phyloP scores from a whole-genome alignment of 2,329 filamentous ascomycete genomes.

The Stachybotrys elegans region DNA sequence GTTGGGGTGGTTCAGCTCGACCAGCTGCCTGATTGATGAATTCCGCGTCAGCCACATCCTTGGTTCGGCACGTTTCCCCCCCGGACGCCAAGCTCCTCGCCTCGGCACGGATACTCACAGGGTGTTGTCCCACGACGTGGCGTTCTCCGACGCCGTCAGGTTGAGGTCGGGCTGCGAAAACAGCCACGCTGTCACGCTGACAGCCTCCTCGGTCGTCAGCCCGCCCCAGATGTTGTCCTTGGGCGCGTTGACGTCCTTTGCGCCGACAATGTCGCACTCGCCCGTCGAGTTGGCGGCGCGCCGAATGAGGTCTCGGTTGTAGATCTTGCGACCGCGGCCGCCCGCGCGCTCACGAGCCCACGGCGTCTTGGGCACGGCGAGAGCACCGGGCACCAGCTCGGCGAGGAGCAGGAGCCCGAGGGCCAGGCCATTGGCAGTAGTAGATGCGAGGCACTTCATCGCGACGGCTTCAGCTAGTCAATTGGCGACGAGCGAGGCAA shows the following conservation, averaged over 20 bases:
- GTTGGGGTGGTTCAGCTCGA: constrained; percentile 39
- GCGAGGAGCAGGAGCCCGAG: neutral
- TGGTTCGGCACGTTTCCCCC: too few relatives aligned
- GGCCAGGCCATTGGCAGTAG: too few relatives aligned
- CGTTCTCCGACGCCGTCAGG: constrained; percentile 27
- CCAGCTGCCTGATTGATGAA: neutral
- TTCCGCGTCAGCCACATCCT: too few relatives aligned
- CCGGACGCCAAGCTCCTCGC: too few relatives aligned
- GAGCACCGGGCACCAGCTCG: neutral
- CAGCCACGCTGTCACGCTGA: constrained; percentile 31
- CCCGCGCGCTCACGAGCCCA: neutral
- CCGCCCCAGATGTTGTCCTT: constrained; percentile 36
- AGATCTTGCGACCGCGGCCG: neutral
- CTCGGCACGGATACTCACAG: too few relatives aligned
- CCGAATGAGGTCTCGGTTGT: neutral
- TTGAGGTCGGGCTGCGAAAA: constrained; percentile 35
- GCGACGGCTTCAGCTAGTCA: too few relatives aligned
- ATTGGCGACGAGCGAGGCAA: too few relatives aligned
- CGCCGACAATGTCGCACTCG: neutral
- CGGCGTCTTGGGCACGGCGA: neutral
- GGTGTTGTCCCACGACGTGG: constrained; percentile 30
- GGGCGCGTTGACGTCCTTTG: constrained; percentile 20
- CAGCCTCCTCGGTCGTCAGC: constrained; percentile 30
- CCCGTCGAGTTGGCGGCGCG: neutral
- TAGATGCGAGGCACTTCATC: too few relatives aligned